Evolutionary conservation across 176 grass and related monocot species (phyloP).

Genomic region (Triticum dicoccoides): DNA sequence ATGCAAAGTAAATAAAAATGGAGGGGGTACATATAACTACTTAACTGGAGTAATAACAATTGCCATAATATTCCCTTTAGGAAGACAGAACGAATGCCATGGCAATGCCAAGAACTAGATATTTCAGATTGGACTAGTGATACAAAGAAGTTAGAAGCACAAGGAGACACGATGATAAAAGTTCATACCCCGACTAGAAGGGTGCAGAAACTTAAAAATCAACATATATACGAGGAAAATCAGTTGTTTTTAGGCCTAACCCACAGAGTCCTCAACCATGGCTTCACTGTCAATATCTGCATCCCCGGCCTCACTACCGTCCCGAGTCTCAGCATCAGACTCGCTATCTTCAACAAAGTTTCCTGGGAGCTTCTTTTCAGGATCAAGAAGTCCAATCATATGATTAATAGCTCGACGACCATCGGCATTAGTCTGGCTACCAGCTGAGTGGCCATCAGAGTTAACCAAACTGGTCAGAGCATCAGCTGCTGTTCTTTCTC

Average conservation of each 20-base stretch:
- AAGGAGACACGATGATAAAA: constrained; percentile 9
- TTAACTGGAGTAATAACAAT: background rate
- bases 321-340: constrained; percentile 75
- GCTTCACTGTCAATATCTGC: constrained; percentile 32
- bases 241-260: constrained; percentile 20
- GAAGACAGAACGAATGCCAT: background rate
- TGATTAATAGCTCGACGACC: constrained; percentile 49
- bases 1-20: too few relatives aligned
- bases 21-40: background rate
- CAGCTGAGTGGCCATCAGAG: constrained; percentile 59
- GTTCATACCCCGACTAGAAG: background rate
- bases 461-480: constrained; percentile 35
- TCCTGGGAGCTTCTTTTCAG: constrained; percentile 54
- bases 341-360: constrained; percentile 28
- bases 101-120: background rate
- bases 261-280: constrained; percentile 64
- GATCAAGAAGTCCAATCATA: constrained; percentile 63
- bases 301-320: constrained; percentile 40
- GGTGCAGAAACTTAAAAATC: background rate
- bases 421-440: constrained; percentile 60
- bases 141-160: constrained; percentile 3
- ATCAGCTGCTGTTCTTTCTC: constrained; percentile 37
- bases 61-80: background rate
- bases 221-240: constrained; percentile 30
- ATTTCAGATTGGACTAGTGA: constrained; percentile 8